phyloP scores from a whole-genome alignment of 73 alveolate species.

The Paramecium bursaria region DNA sequence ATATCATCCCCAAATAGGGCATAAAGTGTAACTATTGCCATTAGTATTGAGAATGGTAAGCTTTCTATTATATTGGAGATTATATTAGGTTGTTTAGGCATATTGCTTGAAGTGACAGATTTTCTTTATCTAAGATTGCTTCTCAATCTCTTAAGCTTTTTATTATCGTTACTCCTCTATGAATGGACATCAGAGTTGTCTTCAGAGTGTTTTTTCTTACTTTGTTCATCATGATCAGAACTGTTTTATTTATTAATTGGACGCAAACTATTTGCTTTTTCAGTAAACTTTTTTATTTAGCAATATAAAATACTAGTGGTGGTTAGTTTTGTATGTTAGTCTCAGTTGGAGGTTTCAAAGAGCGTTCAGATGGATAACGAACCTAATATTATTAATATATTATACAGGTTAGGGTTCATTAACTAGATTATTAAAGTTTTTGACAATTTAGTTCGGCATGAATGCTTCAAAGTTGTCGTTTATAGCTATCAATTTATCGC shows the following conservation, averaged over 20 bases:
- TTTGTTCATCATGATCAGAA: constrained; percentile 16
- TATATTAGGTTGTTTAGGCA: neutral
- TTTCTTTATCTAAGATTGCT: neutral
- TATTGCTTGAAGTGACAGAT: neutral
- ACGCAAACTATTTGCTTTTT: constrained; percentile 25
- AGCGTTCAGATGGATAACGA: constrained; percentile 47
- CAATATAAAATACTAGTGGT: constrained; percentile 11
- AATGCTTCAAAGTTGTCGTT: too few relatives aligned
- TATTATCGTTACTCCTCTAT: neutral
- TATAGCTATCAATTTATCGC: too few relatives aligned
- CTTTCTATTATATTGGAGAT: constrained; percentile 23
- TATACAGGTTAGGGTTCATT: constrained; percentile 2
- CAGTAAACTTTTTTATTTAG: constrained; percentile 31
- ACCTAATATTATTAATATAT: constrained; percentile 15
- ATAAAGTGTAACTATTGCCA: constrained; percentile 84
- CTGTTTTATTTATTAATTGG: constrained; percentile 1
- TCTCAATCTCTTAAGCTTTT: constrained; percentile 2
- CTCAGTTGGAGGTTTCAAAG: constrained; percentile 8
- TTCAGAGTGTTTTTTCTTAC: neutral
- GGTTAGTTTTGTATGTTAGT: neutral
- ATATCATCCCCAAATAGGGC: constrained; percentile 92
- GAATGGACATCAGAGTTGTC: neutral
- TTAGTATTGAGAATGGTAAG: constrained; percentile 62
- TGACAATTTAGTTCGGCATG: constrained; percentile 14
- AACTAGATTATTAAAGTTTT: constrained; percentile 29